phyloP scores from a whole-genome alignment of 2,329 filamentous ascomycete genomes.

The Coniochaeta sp. region DNA sequence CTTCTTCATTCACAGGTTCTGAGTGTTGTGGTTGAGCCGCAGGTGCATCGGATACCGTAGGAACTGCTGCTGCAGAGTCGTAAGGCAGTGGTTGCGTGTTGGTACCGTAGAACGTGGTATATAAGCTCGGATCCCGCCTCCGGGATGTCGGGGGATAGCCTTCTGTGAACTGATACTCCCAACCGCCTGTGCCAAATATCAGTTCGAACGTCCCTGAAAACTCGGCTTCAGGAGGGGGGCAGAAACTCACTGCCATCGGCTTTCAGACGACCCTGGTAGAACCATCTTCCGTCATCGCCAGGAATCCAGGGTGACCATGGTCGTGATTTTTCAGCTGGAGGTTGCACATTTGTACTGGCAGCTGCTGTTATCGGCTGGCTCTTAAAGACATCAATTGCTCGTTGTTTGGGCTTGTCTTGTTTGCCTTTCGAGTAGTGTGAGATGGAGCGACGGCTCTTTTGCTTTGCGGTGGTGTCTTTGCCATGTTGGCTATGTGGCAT shows the following conservation, averaged over 20 bases:
- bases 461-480: background rate
- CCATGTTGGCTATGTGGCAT: slow-evolving; percentile 1
- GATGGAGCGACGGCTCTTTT: background rate
- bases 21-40: background rate
- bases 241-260: background rate
- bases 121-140: background rate
- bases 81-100: background rate
- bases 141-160: slow-evolving; percentile 2
- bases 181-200: background rate
- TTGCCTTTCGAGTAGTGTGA: background rate
- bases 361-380: background rate
- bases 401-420: background rate
- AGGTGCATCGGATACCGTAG: background rate
- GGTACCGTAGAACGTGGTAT: background rate
- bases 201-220: background rate
- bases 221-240: background rate
- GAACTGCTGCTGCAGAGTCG: background rate
- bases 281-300: slow-evolving; percentile 14
- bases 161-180: slow-evolving; percentile 7
- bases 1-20: background rate
- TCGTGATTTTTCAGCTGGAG: background rate
- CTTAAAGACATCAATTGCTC: background rate
- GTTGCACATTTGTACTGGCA: background rate
- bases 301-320: slow-evolving; percentile 5
- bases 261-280: slow-evolving; percentile 3